Conservation (phyloP, 1,139 yeast genomes). For the Suhomyces chickasaworum region DNA sequence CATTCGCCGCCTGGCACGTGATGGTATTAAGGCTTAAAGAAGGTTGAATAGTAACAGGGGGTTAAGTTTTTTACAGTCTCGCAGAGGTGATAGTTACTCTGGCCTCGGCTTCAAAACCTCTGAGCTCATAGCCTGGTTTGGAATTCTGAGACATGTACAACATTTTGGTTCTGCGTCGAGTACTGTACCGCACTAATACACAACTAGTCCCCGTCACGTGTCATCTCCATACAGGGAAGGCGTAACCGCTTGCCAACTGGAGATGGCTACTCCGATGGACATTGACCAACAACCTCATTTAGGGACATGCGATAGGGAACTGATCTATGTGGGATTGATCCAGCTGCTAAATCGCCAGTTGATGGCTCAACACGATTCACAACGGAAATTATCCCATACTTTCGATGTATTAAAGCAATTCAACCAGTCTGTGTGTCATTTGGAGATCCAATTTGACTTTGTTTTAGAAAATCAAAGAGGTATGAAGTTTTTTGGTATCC, state of each 20-base stretch:
- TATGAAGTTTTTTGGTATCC: constrained; percentile 61
- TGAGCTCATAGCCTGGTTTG: too few relatives aligned
- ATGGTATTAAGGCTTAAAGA: background rate
- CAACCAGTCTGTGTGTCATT: constrained; percentile 13
- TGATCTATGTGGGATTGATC: constrained; percentile 15
- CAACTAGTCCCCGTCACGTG: background rate
- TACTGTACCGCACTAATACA: background rate
- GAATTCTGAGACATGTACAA: too few relatives aligned
- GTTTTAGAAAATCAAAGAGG: constrained; percentile 75
- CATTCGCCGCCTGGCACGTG: background rate
- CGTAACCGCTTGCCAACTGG: background rate
- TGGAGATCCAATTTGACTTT: constrained; percentile 35
- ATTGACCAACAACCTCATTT: background rate
- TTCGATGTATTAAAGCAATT: constrained; percentile 13
- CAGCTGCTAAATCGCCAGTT: constrained; percentile 13
- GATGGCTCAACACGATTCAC: constrained; percentile 8
- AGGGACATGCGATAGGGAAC: constrained; percentile 4
- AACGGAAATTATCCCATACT: constrained; percentile 14
- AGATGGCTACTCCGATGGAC: background rate
- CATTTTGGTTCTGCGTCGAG: background rate
- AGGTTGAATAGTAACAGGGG: background rate
- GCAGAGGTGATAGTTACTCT: too few relatives aligned
- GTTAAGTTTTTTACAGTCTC: background rate
- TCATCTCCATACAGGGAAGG: background rate
- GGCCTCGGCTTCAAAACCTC: too few relatives aligned